These are phyloP conservation scores for Suillus lakei DNA, from an alignment of 768 basidiomycete species.

Conservation along the genomic window DNA sequence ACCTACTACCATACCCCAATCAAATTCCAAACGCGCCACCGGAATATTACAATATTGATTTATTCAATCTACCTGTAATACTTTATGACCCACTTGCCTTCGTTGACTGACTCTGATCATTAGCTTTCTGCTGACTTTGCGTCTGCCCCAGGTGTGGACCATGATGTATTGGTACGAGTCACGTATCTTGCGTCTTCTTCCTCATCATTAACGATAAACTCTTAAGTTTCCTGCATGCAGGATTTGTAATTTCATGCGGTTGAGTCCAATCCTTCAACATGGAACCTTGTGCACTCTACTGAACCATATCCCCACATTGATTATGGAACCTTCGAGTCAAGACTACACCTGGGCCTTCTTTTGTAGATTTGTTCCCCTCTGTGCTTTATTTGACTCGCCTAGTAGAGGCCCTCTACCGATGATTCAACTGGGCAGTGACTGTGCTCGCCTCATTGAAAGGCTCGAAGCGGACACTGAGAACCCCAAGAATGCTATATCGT, in stretches of 20 bases:
- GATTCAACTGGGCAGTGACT: not conserved
- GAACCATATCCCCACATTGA: too few relatives aligned
- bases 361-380: not conserved
- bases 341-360: not conserved
- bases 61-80: constrained; percentile 2
- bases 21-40: too few relatives aligned
- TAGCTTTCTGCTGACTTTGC: not conserved
- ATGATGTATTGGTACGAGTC: not conserved
- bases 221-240: not conserved
- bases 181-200: not conserved
- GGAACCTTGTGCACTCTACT: not conserved
- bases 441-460: not conserved
- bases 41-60: too few relatives aligned
- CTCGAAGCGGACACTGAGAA: not conserved
- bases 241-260: not conserved
- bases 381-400: not conserved
- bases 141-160: too few relatives aligned
- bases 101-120: not conserved
- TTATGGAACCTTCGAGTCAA: not conserved
- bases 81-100: not conserved
- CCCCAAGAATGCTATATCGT: not conserved
- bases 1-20: not conserved
- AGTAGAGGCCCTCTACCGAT: not conserved
- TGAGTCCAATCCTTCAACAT: not conserved
- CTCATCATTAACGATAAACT: not conserved